Conservation (phyloP, 2,329 filamentous ascomycete species). For the Talaromyces sp. region DNA sequence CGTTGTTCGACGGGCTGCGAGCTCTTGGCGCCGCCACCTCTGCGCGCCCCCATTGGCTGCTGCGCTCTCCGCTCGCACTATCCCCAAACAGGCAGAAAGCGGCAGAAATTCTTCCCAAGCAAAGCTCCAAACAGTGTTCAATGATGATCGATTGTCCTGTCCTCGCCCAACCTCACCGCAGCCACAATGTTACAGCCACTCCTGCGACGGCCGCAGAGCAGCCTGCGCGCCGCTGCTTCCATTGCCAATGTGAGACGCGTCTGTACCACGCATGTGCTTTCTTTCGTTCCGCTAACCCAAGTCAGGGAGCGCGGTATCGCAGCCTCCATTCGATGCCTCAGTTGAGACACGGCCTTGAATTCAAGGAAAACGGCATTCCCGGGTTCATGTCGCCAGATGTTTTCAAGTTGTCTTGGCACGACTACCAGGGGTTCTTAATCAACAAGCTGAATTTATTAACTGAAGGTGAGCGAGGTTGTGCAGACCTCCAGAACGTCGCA, state of each 20-base stretch:
- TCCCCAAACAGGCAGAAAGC: slow-evolving; percentile 19
- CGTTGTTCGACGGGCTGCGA: not conserved
- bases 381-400: slow-evolving; percentile 64
- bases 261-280: not conserved
- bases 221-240: slow-evolving; percentile 37
- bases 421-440: slow-evolving; percentile 72
- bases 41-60: not conserved
- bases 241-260: slow-evolving; percentile 28
- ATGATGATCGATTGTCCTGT: not conserved
- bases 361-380: slow-evolving; percentile 55
- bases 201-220: slow-evolving; percentile 36
- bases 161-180: not conserved
- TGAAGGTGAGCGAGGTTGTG: slow-evolving; percentile 52
- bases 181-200: slow-evolving; percentile 36
- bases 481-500: not conserved
- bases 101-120: slow-evolving; percentile 29
- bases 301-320: slow-evolving; percentile 26
- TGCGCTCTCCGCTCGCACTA: slow-evolving; percentile 16
- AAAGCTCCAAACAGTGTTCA: not conserved
- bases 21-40: not conserved
- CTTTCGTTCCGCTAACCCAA: slow-evolving; percentile 6
- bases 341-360: slow-evolving; percentile 43
- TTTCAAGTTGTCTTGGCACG: slow-evolving; percentile 72
- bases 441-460: slow-evolving; percentile 71
- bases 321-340: slow-evolving; percentile 43